Evolutionary conservation across 2,329 filamentous ascomycete genomes (phyloP).

Genomic region (Cucurbitaria berberidis): DNA sequence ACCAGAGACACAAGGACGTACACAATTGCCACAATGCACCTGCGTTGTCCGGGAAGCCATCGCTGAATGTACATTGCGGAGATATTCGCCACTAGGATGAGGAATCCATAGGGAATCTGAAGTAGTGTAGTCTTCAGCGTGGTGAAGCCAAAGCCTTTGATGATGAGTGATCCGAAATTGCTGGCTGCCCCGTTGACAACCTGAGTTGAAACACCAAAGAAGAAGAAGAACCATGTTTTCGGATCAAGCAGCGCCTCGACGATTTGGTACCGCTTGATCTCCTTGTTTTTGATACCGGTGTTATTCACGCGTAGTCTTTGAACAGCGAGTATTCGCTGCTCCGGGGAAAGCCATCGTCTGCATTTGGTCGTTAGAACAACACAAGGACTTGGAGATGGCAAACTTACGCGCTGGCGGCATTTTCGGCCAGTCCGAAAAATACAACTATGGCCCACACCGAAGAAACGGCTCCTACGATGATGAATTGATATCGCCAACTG

Average conservation of each 20-base stretch:
- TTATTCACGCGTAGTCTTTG: too few relatives aligned
- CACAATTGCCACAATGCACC: too few relatives aligned
- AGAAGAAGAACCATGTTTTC: slow-evolving; percentile 54
- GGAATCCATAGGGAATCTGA: slow-evolving; percentile 61
- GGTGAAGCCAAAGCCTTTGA: slow-evolving; percentile 55
- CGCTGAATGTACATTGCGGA: slow-evolving; percentile 62
- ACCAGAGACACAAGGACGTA: too few relatives aligned
- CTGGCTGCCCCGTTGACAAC: slow-evolving; percentile 60
- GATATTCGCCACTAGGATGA: too few relatives aligned
- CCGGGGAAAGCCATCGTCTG: too few relatives aligned
- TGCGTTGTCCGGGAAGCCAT: too few relatives aligned
- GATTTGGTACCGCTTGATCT: slow-evolving; percentile 58
- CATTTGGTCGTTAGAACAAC: too few relatives aligned
- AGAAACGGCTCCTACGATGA: slow-evolving; percentile 55
- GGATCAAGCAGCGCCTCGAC: slow-evolving; percentile 55
- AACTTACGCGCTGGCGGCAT: too few relatives aligned
- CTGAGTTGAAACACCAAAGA: slow-evolving; percentile 60
- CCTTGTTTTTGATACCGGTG: slow-evolving; percentile 54
- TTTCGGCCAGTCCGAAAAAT: slow-evolving; percentile 50
- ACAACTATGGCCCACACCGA: slow-evolving; percentile 54
- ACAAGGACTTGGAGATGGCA: too few relatives aligned
- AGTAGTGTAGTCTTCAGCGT: slow-evolving; percentile 58
- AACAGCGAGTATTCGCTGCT: too few relatives aligned
- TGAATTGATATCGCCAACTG: slow-evolving; percentile 55
- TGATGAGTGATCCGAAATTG: slow-evolving; percentile 63